Evolutionary conservation across 2,329 filamentous ascomycete genomes (phyloP).

Genomic region (Arthrocladium fulminans): DNA sequence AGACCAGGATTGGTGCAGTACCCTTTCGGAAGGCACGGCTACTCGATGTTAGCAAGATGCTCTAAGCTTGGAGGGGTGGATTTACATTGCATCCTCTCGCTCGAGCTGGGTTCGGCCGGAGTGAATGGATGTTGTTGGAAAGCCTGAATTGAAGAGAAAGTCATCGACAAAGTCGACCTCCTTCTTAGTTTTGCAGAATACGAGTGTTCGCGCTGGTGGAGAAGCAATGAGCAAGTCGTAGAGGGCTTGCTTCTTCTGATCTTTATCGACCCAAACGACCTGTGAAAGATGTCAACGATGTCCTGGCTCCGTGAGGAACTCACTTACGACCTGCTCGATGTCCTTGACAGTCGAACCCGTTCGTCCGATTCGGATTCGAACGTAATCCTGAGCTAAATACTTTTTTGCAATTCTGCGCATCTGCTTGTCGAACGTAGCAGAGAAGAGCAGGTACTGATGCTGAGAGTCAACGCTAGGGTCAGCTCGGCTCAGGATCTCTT

Average conservation of each 20-base stretch:
- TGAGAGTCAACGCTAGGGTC: slow-evolving; percentile 68
- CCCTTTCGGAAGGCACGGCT: slow-evolving; percentile 70
- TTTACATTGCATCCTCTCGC: slow-evolving; percentile 78
- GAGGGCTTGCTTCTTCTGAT: slow-evolving; percentile 61
- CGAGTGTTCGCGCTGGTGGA: slow-evolving; percentile 66
- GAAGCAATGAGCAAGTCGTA: slow-evolving; percentile 62
- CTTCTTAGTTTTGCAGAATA: slow-evolving; percentile 80
- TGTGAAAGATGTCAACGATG: slow-evolving; percentile 25
- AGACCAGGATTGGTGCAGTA: slow-evolving; percentile 67
- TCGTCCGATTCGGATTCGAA: slow-evolving; percentile 79
- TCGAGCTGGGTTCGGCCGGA: slow-evolving; percentile 78
- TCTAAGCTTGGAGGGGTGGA: slow-evolving; percentile 15
- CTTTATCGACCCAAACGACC: slow-evolving; percentile 57
- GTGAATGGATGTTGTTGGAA: slow-evolving; percentile 85
- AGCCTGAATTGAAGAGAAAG: slow-evolving; percentile 66
- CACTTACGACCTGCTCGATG: slow-evolving; percentile 59
- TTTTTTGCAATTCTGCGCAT: slow-evolving; percentile 68
- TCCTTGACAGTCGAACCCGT: slow-evolving; percentile 74
- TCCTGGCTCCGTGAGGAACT: background rate
- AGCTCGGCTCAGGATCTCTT: slow-evolving; percentile 67
- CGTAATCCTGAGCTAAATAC: slow-evolving; percentile 63
- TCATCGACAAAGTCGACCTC: slow-evolving; percentile 80
- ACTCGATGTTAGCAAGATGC: slow-evolving; percentile 15
- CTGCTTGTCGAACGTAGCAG: slow-evolving; percentile 80
- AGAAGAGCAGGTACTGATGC: slow-evolving; percentile 72